These are phyloP conservation scores for Plasmopara muralis DNA, from an alignment of 352 stramenopile species.

Conservation along the genomic window DNA sequence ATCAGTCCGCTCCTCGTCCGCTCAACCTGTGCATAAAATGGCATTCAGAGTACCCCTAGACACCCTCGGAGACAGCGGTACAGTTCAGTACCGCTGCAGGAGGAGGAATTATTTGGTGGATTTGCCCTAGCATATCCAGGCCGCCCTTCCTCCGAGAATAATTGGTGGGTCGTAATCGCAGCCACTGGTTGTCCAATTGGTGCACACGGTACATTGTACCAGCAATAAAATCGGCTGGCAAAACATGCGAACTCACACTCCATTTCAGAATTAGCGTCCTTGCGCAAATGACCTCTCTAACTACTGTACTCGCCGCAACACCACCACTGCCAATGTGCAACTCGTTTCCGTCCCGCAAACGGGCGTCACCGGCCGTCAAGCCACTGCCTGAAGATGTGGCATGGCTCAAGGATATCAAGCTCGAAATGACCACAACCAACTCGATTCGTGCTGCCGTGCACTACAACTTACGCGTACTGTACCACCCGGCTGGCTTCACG, in stretches of 20 bases:
- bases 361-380: slow-evolving; percentile 22
- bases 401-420: slow-evolving; percentile 30
- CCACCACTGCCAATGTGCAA: slow-evolving; percentile 10
- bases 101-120: slow-evolving; percentile 7
- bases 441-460: slow-evolving; percentile 19
- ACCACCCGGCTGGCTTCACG: slow-evolving; percentile 10
- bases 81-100: slow-evolving; percentile 1
- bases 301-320: slow-evolving; percentile 2
- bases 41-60: no score
- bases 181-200: slow-evolving; percentile 23
- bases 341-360: slow-evolving; percentile 24
- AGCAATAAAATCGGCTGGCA: slow-evolving; percentile 23
- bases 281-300: slow-evolving; percentile 18
- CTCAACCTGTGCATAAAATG: no score
- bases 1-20: no score
- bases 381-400: slow-evolving; percentile 29
- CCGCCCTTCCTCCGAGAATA: slow-evolving; percentile 14
- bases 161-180: slow-evolving; percentile 14
- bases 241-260: slow-evolving; percentile 5
- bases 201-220: slow-evolving; percentile 1
- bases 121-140: slow-evolving; percentile 22
- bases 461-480: slow-evolving; percentile 27
- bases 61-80: no score
- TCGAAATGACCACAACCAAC: slow-evolving; percentile 28
- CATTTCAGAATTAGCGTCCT: slow-evolving; percentile 22